Evolutionary conservation across 176 grass and related monocot genomes (phyloP), one percentile per base, ranked within the genome.

Genomic region (Triticum urartu): DNA sequence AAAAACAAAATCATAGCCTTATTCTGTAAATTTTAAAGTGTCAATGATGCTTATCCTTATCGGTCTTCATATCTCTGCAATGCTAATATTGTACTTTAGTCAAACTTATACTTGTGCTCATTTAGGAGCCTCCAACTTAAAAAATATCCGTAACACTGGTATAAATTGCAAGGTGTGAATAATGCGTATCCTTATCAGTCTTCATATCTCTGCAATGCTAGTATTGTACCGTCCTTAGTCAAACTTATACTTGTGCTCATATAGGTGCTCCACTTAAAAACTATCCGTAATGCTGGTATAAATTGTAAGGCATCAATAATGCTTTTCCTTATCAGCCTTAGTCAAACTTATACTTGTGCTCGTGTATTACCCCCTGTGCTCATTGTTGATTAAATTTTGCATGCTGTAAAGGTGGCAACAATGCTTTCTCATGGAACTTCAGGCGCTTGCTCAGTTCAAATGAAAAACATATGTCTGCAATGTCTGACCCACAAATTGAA

Each of bases 401-500:
- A 60, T 90, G 42, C 10, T 59, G n/a, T 75, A 77, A 76, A 96
- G 97, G 88, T 73, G 87, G 71, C 18, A 83, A 68, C 70, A 82
- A 82, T 88, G 40, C 87, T 77, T 75, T 84, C 12, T 72, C 90
- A 56, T 80, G 85, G 79, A 90, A 87, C 56, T 75, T 86, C 26
- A 91, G 83, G 48, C 90, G 90, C 30, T 85, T 90, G 45, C 82
- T 99, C 79, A 89, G 87, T 86, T 94, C 94, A 83, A 91, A 77
- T 32, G 79, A 86, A 39, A 94, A 89, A 52, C 90, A 88, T 39
- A 71, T 95, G 21, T 92, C 97, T 78, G 32, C 74, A 66, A 87
- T 96, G 77, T 89, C 86, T 25, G 95, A 98, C n/a, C 86, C 91
- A 52, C 86, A 94, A 17, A 83, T 99, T 71, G 94, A 96, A 80